Evolutionary conservation across 2,329 filamentous ascomycete species (phyloP).

Genomic region (Sporothrix euskadiensis): DNA sequence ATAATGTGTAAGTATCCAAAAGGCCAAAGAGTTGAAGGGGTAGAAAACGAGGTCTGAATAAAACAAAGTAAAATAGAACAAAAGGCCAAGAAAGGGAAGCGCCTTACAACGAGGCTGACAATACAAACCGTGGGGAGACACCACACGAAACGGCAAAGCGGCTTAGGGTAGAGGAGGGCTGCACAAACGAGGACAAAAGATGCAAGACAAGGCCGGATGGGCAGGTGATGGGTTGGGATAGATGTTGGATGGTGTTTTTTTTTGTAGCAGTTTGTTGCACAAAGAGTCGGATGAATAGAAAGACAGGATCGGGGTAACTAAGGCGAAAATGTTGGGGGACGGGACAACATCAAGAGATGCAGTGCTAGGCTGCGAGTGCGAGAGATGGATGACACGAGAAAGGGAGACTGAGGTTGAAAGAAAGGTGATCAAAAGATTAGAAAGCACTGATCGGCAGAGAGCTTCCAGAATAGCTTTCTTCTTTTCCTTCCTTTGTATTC

Average conservation of each 20-base stretch:
- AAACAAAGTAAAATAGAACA: neutral
- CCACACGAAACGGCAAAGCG: neutral
- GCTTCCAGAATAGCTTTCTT: neutral
- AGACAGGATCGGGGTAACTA: neutral
- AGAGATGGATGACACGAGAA: neutral
- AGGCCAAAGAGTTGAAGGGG: neutral
- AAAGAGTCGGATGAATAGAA: conserved; percentile 1
- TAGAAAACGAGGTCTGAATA: neutral
- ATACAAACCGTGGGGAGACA: neutral
- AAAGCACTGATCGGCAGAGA: conserved; percentile 12
- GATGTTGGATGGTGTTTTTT: neutral
- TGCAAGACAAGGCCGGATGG: conserved; percentile 1
- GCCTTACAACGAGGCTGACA: conserved; percentile 16
- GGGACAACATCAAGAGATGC: conserved; percentile 15
- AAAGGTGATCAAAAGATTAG: conserved; percentile 14
- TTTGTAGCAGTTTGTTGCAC: neutral
- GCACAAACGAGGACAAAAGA: neutral
- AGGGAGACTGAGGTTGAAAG: neutral
- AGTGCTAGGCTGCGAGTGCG: neutral
- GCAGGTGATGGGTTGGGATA: neutral
- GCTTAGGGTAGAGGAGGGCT: neutral
- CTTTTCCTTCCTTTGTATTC: neutral
- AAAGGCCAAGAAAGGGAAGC: neutral
- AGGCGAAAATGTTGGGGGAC: neutral
- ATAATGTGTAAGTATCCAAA: neutral